phyloP scores from a whole-genome alignment of 1,284 basidiomycete species.

The Trichosporon asahii region DNA sequence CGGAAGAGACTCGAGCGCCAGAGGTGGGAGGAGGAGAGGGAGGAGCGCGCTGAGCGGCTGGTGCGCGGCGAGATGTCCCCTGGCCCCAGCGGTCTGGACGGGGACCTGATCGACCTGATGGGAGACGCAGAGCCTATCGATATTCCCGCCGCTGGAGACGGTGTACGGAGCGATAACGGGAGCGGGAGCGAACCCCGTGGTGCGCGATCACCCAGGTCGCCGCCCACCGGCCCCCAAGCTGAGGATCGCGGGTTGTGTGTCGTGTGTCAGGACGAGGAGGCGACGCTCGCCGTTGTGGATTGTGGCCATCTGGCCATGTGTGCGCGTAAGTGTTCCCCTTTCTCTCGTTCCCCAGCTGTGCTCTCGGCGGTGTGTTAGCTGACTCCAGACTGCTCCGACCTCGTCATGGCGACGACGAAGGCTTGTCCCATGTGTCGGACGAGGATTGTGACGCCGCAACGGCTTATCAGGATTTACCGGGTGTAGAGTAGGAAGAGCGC shows the following conservation, averaged over 20 bases:
- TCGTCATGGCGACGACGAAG: slow-evolving; percentile 71
- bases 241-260: slow-evolving; percentile 75
- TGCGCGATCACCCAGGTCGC: slow-evolving; percentile 22
- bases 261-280: slow-evolving; percentile 85
- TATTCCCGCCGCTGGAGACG: too few relatives aligned
- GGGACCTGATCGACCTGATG: slow-evolving; percentile 10
- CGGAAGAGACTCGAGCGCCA: slow-evolving; percentile 51
- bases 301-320: slow-evolving; percentile 86
- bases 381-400: slow-evolving; percentile 64
- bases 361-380: too few relatives aligned
- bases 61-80: neutral
- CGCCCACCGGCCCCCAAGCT: slow-evolving; percentile 43
- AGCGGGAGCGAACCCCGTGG: neutral
- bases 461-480: slow-evolving; percentile 67
- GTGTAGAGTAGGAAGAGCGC: slow-evolving; percentile 17
- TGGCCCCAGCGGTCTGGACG: neutral
- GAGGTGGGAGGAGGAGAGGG: slow-evolving; percentile 48
- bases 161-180: too few relatives aligned
- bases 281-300: slow-evolving; percentile 81
- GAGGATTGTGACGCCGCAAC: slow-evolving; percentile 63
- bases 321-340: slow-evolving; percentile 47
- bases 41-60: slow-evolving; percentile 2
- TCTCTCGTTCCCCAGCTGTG: too few relatives aligned
- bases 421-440: slow-evolving; percentile 84
- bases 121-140: neutral